These are phyloP conservation scores for Eucommia ulmoides DNA, from an alignment of 257 asterid genomes.

Conservation along the genomic window DNA sequence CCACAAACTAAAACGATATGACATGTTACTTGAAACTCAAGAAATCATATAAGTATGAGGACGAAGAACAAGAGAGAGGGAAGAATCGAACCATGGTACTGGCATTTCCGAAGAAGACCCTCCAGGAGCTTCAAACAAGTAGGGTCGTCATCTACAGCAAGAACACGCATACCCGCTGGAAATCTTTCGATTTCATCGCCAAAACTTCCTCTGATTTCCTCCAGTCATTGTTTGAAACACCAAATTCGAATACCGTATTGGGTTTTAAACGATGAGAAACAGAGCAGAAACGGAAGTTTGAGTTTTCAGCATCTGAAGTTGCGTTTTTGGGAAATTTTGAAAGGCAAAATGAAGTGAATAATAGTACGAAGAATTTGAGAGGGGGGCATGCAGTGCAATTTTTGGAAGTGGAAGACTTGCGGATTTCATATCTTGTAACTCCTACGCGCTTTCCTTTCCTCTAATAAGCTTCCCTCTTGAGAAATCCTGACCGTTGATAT, in stretches of 20 bases:
- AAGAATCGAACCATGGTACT: slow-evolving; percentile 47
- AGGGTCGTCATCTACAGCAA: slow-evolving; percentile 84
- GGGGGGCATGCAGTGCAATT: slow-evolving; percentile 24
- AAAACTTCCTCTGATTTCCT: slow-evolving; percentile 26
- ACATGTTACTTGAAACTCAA: no score
- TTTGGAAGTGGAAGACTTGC: slow-evolving; percentile 27
- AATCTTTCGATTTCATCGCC: slow-evolving; percentile 33
- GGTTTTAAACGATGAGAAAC: slow-evolving; percentile 18
- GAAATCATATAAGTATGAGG: no score
- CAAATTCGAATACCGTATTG: slow-evolving; percentile 7
- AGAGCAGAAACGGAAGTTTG: slow-evolving; percentile 10
- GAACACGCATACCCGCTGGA: slow-evolving; percentile 83
- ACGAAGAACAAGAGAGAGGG: neutral
- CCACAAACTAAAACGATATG: no score
- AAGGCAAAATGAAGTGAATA: slow-evolving; percentile 9
- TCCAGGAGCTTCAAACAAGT: slow-evolving; percentile 64
- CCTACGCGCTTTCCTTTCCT: slow-evolving; percentile 6
- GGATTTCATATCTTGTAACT: slow-evolving; percentile 7
- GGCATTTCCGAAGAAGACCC: slow-evolving; percentile 60
- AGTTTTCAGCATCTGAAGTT: slow-evolving; percentile 14
- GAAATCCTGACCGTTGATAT: no score
- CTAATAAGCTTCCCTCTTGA: no score
- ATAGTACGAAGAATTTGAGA: slow-evolving; percentile 7
- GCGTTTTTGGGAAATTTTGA: slow-evolving; percentile 23
- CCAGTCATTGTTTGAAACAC: slow-evolving; percentile 46